phyloP scores from a whole-genome alignment of 768 basidiomycete genomes.

The Mycena epipterygia region DNA sequence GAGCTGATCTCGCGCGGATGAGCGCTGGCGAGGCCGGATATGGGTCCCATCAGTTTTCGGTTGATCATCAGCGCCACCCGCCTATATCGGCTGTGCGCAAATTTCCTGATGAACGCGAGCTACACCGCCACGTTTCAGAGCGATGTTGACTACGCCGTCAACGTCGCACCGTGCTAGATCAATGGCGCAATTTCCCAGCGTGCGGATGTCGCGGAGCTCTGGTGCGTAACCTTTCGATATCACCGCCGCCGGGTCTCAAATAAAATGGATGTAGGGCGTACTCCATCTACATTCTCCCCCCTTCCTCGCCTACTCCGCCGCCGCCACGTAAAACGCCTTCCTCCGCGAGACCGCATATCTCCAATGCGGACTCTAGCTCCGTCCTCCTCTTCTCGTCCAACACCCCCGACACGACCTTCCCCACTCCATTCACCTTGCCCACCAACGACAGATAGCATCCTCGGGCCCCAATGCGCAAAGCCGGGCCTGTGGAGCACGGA shows the following conservation, averaged over 20 bases:
- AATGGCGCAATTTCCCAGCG: constrained; percentile 71
- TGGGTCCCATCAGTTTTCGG: not conserved
- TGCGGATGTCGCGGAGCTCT: constrained; percentile 61
- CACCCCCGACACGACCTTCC: constrained; percentile 35
- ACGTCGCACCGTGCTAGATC: constrained; percentile 54
- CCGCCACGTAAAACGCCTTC: constrained; percentile 49
- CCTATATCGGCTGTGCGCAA: not conserved
- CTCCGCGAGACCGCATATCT: constrained; percentile 53
- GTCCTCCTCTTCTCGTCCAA: constrained; percentile 47
- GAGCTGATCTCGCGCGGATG: not conserved
- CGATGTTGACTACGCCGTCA: constrained; percentile 59
- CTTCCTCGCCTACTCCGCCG: too few species aligned
- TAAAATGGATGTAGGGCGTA: constrained; percentile 64
- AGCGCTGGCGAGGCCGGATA: not conserved
- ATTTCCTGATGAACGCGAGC: constrained; percentile 39
- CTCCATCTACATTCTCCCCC: constrained; percentile 66
- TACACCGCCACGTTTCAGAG: constrained; percentile 54
- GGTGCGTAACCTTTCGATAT: constrained; percentile 46
- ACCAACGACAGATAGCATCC: constrained; percentile 52
- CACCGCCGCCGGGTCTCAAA: not conserved
- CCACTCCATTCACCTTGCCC: not conserved
- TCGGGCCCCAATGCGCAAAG: constrained; percentile 37
- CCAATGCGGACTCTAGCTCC: constrained; percentile 56
- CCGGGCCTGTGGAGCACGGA: constrained; percentile 39
- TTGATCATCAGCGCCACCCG: not conserved